Evolutionary conservation across 2,329 filamentous ascomycete species (phyloP).

Genomic region (Phyllosticta citribraziliensis): DNA sequence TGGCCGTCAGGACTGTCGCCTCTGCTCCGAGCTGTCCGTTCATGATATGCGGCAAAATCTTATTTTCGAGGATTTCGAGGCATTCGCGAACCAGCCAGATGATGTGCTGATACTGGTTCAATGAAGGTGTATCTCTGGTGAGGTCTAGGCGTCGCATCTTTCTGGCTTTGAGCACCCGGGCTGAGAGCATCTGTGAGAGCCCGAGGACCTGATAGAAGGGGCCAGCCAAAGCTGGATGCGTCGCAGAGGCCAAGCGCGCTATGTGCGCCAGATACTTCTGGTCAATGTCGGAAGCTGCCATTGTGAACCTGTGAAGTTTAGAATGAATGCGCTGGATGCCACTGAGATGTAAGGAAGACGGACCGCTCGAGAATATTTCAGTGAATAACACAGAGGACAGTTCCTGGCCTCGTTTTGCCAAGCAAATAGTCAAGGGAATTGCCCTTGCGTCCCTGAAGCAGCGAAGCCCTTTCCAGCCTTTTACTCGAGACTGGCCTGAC

Average conservation of each 20-base stretch:
- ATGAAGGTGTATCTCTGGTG: conserved; percentile 65
- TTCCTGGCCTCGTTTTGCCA: background rate
- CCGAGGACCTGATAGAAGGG: conserved; percentile 89
- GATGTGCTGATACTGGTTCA: conserved; percentile 82
- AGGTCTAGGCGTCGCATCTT: conserved; percentile 75
- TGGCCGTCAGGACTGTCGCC: conserved; percentile 81
- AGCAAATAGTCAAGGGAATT: background rate
- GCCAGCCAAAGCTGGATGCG: conserved; percentile 68
- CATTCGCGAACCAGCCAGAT: conserved; percentile 93
- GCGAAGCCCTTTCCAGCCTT: background rate
- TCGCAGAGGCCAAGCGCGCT: conserved; percentile 66
- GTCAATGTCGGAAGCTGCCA: conserved; percentile 96
- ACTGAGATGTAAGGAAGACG: background rate
- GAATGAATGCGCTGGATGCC: background rate
- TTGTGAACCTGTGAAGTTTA: conserved; percentile 33
- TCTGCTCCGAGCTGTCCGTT: conserved; percentile 65
- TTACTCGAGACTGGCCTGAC: background rate
- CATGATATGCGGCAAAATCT: conserved; percentile 65
- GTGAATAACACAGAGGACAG: background rate
- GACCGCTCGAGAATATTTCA: background rate
- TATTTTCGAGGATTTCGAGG: conserved; percentile 72
- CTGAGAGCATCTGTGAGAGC: conserved; percentile 77
- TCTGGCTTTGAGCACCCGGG: conserved; percentile 71
- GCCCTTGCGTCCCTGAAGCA: background rate
- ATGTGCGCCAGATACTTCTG: conserved; percentile 92